These are phyloP conservation scores for Craterostigma plantagineum DNA, from an alignment of 257 asterid species.

Conservation along the genomic window DNA sequence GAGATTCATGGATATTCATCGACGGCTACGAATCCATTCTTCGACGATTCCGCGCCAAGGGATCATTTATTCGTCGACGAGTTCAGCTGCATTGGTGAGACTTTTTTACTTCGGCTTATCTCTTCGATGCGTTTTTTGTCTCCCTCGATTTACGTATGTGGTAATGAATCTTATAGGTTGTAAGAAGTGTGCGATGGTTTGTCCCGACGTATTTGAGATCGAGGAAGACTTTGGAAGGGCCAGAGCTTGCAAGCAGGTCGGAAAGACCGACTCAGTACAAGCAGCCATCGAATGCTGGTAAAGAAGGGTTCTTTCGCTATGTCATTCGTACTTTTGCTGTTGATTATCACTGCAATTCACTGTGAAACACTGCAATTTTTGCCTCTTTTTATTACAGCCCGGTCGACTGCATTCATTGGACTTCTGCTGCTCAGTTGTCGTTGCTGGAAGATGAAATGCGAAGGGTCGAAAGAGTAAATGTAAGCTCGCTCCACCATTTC, in stretches of 20 bases:
- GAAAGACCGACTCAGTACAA: conserved; percentile 43
- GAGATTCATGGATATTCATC: conserved; percentile 88
- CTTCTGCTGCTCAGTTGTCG: conserved; percentile 89
- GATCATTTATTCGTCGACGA: conserved; percentile 96
- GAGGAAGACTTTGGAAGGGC: conserved; percentile 99
- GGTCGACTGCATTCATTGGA: conserved; percentile 92
- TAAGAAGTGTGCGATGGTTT: conserved; percentile 86
- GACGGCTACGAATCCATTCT: conserved; percentile 76
- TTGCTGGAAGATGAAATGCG: conserved; percentile 97
- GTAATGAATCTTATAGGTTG: conserved; percentile 36
- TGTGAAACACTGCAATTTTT: background rate
- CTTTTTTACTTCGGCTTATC: no score
- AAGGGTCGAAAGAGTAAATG: conserved; percentile 95
- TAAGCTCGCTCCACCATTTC: conserved; percentile 24
- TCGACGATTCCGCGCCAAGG: conserved; percentile 51
- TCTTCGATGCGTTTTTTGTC: no score
- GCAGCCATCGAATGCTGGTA: conserved; percentile 98
- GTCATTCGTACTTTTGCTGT: no score
- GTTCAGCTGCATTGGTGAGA: conserved; percentile 88
- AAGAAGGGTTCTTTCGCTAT: conserved; percentile 8
- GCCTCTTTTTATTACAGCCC: conserved; percentile 56
- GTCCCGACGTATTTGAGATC: conserved; percentile 54
- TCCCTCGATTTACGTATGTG: no score
- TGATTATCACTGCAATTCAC: background rate
- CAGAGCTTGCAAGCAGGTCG: conserved; percentile 66